Conservation (phyloP, 805 yeast genomes). For the Yamadazyma ubonensis region DNA sequence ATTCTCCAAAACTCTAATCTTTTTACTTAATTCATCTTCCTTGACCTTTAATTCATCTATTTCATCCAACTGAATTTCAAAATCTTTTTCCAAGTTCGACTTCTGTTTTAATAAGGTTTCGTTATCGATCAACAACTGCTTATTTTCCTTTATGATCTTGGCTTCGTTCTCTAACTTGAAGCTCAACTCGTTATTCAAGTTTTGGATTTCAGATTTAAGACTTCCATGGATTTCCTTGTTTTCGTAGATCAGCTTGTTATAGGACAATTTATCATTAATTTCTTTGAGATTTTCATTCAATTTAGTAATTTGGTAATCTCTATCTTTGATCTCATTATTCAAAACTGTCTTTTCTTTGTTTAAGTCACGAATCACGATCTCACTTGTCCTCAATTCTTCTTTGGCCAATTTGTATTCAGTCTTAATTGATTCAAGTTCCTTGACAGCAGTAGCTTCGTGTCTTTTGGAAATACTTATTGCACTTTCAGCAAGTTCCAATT, state of each 20-base stretch:
- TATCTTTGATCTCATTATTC: conserved; percentile 57
- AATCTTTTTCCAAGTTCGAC: conserved; percentile 27
- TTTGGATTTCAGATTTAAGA: conserved; percentile 51
- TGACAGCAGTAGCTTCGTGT: conserved; percentile 53
- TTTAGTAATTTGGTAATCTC: conserved; percentile 53
- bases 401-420: conserved; percentile 46
- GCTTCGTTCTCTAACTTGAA: conserved; percentile 63
- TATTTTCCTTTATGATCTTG: conserved; percentile 59
- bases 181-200: conserved; percentile 52
- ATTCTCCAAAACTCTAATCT: conserved; percentile 29
- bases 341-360: conserved; percentile 50
- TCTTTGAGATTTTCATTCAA: conserved; percentile 47
- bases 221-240: conserved; percentile 43
- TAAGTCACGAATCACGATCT: conserved; percentile 51
- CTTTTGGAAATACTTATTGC: conserved; percentile 63
- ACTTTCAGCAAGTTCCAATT: conserved; percentile 76
- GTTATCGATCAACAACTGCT: conserved; percentile 57
- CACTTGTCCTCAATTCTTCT: conserved; percentile 55
- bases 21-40: conserved; percentile 27
- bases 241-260: conserved; percentile 47
- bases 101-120: conserved; percentile 42
- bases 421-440: conserved; percentile 47
- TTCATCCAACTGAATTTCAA: conserved; percentile 41
- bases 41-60: conserved; percentile 36
- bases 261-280: conserved; percentile 55